These are phyloP conservation scores for Tolypocladium guangdongense DNA, from an alignment of 2,329 filamentous ascomycete genomes.

Conservation along the genomic window DNA sequence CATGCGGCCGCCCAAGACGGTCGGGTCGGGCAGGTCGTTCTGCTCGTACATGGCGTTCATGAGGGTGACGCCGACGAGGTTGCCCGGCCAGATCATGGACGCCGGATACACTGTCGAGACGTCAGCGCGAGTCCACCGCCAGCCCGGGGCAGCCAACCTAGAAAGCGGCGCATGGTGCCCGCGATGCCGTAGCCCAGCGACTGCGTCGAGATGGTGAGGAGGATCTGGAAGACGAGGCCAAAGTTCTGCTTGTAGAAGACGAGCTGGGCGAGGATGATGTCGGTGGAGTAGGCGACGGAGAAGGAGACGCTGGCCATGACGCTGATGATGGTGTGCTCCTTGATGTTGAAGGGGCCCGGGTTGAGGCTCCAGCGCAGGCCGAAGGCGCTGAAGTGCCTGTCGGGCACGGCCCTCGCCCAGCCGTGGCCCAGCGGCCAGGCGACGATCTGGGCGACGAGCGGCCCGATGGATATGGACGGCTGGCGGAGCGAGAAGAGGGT, in stretches of 20 bases:
- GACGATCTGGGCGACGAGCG: slow-evolving; percentile 52
- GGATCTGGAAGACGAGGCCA: slow-evolving; percentile 53
- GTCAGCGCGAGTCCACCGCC: background rate
- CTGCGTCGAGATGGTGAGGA: slow-evolving; percentile 58
- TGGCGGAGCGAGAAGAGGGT: slow-evolving; percentile 52
- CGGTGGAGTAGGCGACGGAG: slow-evolving; percentile 59
- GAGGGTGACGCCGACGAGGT: slow-evolving; percentile 53
- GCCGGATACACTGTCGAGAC: slow-evolving; percentile 44
- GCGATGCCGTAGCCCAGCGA: slow-evolving; percentile 60
- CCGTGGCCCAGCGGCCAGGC: slow-evolving; percentile 52
- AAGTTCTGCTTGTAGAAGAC: slow-evolving; percentile 64
- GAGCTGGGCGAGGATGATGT: slow-evolving; percentile 60
- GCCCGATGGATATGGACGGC: slow-evolving; percentile 48
- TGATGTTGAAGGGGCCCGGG: slow-evolving; percentile 58
- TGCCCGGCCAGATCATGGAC: slow-evolving; percentile 66
- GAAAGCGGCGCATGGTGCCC: slow-evolving; percentile 53
- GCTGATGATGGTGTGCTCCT: slow-evolving; percentile 58
- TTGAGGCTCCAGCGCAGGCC: slow-evolving; percentile 49
- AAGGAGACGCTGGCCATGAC: slow-evolving; percentile 65
- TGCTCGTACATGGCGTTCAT: slow-evolving; percentile 65
- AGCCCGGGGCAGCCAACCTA: slow-evolving; percentile 36
- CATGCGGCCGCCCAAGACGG: slow-evolving; percentile 51
- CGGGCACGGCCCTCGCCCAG: slow-evolving; percentile 47
- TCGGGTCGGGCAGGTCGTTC: slow-evolving; percentile 36
- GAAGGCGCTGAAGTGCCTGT: slow-evolving; percentile 36